Evolutionary conservation across 345 rosid genomes (phyloP).

Genomic region (Camelina laxa): DNA sequence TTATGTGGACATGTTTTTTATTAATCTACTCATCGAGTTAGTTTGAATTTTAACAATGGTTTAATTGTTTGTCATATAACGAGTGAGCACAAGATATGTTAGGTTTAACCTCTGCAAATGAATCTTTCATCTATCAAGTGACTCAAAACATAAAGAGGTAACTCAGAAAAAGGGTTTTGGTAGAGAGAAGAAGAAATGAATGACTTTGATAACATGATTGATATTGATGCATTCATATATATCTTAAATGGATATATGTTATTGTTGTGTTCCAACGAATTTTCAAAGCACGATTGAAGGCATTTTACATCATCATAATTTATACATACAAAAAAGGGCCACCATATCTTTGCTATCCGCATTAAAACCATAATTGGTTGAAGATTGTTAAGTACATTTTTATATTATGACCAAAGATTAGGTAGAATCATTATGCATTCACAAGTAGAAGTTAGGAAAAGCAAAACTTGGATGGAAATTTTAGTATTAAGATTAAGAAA

Average conservation of each 20-base stretch:
- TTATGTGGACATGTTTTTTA: constrained; percentile 24
- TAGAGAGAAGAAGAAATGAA: background rate
- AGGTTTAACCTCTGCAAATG: background rate
- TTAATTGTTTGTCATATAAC: background rate
- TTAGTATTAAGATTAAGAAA: constrained; percentile 14
- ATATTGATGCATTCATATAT: background rate
- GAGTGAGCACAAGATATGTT: background rate
- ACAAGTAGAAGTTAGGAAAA: constrained; percentile 24
- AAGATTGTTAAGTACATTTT: background rate
- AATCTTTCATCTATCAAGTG: background rate
- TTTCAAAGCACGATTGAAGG: constrained; percentile 26
- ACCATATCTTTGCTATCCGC: constrained; percentile 31
- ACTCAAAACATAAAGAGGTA: too few species aligned
- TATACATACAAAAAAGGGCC: constrained; percentile 19
- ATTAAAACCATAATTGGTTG: constrained; percentile 27
- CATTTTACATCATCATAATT: background rate
- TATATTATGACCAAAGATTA: constrained; percentile 1
- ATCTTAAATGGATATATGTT: constrained; percentile 5
- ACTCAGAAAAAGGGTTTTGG: background rate
- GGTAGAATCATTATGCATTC: constrained; percentile 33
- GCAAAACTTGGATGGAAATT: background rate
- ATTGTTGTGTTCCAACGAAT: background rate
- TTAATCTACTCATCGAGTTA: background rate
- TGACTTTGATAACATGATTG: background rate
- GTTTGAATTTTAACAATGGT: background rate